These are phyloP conservation scores for Ophiostoma himal-ulmi DNA, from an alignment of 2,329 filamentous ascomycete species.

Conservation along the genomic window DNA sequence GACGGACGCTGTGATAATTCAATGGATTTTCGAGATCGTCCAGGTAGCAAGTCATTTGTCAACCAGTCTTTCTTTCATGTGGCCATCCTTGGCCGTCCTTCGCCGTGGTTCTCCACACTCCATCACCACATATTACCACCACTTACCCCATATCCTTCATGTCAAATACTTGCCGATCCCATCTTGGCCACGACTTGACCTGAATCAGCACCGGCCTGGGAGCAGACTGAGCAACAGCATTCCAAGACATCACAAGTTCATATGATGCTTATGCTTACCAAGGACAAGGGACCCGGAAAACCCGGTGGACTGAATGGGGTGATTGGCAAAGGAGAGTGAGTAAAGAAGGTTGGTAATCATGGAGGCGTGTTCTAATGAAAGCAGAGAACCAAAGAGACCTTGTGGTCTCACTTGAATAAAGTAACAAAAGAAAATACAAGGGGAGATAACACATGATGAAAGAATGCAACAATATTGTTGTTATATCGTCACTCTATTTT, in stretches of 20 bases:
- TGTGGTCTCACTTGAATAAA: too few species aligned
- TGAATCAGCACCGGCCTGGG: neutral
- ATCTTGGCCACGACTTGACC: neutral
- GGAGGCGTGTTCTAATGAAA: neutral
- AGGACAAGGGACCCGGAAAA: neutral
- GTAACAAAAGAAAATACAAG: neutral
- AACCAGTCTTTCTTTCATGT: neutral
- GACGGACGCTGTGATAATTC: neutral
- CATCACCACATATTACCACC: neutral
- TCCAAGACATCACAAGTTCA: slow-evolving; percentile 5
- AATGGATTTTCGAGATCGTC: neutral
- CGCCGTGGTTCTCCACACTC: neutral
- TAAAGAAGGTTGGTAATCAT: neutral
- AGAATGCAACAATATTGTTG: neutral
- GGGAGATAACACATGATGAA: neutral
- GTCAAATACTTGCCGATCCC: neutral
- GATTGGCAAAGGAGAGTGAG: neutral
- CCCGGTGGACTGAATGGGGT: neutral
- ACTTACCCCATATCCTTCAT: neutral
- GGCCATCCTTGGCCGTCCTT: neutral
- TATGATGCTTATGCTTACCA: neutral
- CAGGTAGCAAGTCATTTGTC: neutral
- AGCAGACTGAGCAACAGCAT: slow-evolving; percentile 5
- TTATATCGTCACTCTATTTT: neutral
- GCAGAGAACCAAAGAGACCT: neutral